Conservation (phyloP, 768 basidiomycete genomes). For the Filobasidium floriforme region DNA sequence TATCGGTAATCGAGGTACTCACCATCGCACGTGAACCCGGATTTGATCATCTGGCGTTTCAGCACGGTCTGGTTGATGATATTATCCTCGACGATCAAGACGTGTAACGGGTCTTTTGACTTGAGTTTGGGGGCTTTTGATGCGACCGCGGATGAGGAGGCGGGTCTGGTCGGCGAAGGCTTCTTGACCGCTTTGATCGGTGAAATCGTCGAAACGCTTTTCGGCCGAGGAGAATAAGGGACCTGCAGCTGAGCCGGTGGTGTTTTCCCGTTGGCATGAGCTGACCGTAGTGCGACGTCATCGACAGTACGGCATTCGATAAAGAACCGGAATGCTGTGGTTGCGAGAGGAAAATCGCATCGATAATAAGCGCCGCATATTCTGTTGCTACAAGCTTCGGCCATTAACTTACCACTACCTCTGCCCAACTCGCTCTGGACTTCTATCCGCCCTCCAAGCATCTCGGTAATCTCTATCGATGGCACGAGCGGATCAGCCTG, state of each 20-base stretch:
- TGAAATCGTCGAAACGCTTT: neutral
- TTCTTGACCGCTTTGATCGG: neutral
- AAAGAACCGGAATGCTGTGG: conserved; percentile 37
- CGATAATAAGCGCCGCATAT: neutral
- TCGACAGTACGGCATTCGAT: conserved; percentile 32
- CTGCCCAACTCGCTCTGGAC: conserved; percentile 36
- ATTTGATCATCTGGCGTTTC: conserved; percentile 33
- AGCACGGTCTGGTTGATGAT: conserved; percentile 43
- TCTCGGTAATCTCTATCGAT: conserved; percentile 31
- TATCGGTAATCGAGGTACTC: conserved; percentile 36
- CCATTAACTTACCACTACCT: conserved; percentile 23
- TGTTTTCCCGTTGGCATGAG: too few relatives aligned
- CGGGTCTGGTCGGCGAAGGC: neutral
- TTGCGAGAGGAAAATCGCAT: neutral
- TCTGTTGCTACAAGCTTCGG: neutral
- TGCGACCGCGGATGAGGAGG: neutral
- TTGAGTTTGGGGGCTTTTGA: too few relatives aligned
- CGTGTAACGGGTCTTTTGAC: neutral
- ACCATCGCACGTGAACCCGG: conserved; percentile 37
- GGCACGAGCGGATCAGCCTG: neutral
- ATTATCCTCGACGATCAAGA: conserved; percentile 28
- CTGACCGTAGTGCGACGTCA: neutral
- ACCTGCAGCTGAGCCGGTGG: too few relatives aligned
- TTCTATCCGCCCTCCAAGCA: conserved; percentile 42
- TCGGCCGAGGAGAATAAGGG: neutral